Conservation (phyloP, 257 asterid species). For the Datura wrightii region DNA sequence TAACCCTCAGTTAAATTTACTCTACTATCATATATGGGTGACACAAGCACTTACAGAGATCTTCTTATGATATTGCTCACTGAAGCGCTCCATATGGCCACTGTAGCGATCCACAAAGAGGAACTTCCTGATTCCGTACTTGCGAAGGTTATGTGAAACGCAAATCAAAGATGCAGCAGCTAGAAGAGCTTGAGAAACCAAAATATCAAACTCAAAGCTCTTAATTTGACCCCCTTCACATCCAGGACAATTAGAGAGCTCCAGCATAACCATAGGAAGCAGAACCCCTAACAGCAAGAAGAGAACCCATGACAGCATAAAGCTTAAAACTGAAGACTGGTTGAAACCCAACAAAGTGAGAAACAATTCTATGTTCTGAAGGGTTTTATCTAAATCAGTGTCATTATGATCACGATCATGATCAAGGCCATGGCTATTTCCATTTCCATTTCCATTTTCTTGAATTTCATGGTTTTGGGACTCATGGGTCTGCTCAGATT, state of each 20-base stretch:
- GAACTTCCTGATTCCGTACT: constrained; percentile 79
- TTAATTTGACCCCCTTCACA: constrained; percentile 77
- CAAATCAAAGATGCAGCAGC: constrained; percentile 74
- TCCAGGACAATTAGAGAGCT: constrained; percentile 66
- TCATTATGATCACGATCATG: constrained; percentile 42
- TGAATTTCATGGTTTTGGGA: constrained; percentile 37
- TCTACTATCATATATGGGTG: too few relatives aligned
- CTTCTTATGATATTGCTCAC: constrained; percentile 64
- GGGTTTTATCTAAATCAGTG: constrained; percentile 61
- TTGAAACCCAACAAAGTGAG: constrained; percentile 65
- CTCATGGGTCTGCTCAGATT: constrained; percentile 26
- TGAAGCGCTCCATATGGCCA: constrained; percentile 70
- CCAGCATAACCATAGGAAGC: constrained; percentile 61
- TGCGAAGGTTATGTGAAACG: constrained; percentile 75
- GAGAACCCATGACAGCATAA: constrained; percentile 58
- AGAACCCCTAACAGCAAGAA: constrained; percentile 61
- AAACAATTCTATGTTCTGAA: constrained; percentile 52
- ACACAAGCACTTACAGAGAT: constrained; percentile 60
- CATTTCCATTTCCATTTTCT: constrained; percentile 36
- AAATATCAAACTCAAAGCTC: constrained; percentile 75
- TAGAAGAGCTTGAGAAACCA: constrained; percentile 69
- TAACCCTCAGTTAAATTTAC: too few relatives aligned
- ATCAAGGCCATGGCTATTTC: constrained; percentile 2
- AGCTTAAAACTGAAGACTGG: constrained; percentile 54
- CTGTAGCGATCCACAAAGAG: constrained; percentile 82